Base-by-base conservation (phyloP, 1,284 basidiomycete genomes). In the Microbotryum intermedium region DNA sequence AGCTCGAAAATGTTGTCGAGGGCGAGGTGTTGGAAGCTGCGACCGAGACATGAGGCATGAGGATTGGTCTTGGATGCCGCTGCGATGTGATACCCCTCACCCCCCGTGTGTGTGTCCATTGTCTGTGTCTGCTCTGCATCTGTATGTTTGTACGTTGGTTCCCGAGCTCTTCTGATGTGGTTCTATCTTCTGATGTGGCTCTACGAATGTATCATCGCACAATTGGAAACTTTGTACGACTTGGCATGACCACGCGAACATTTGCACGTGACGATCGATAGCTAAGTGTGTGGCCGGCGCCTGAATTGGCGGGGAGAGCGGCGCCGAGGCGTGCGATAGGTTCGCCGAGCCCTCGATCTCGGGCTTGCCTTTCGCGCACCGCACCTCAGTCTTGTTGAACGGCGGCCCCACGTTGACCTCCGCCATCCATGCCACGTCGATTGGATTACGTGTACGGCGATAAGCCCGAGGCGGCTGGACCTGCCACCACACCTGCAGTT, bases 1-100 rank as follows among this genome's bases (percentile, higher is more conserved):
- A 42, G 18, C 29, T 65, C 2, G 52, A 58, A 10, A 55, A 65
- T 23, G 64, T 65, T 2, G 57, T 59, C 23, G 64, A 65, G 50
- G 58, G 55, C 13, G 45, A 55, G 53, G 60, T 60, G 53, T 50
- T 61, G 20, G 23, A 51, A 23, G 46, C 26, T 20, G 21, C 46
- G 46, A 8, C 26, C 26, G 10, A 21, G 26, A 48, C 10, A 13
- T 48, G 21, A 48, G n/a, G n/a, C n/a, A 21, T 20, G 46, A 48
- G 46, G 26, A 20, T 20, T n/a, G n/a, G 21, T 11, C 46, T 11
- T 11, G 21, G 16, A 6, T 48, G 46, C 46, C 16, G n/a, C n/a
- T 11, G 46, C 46, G n/a, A 10, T 26, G 46, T 48, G 3, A 23
- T 48, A 23, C 8, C 28, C 23, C 28, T n/a, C n/a, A n/a, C n/a